Evolutionary conservation across 495 filamentous ascomycete species (phyloP).

Genomic region (Penicillium arizonense): DNA sequence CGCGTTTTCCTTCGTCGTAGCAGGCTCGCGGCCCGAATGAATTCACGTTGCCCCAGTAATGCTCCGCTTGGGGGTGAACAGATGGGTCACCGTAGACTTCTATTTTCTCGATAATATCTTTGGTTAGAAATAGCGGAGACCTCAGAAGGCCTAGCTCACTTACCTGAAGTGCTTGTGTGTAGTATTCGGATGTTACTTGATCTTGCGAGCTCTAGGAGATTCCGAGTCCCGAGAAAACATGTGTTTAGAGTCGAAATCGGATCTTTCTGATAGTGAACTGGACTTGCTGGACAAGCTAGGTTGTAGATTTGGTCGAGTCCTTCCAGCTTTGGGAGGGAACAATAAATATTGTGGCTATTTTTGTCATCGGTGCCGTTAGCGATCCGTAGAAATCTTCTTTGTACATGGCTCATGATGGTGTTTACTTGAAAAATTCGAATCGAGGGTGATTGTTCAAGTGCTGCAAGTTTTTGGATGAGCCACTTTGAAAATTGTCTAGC

Average conservation of each 20-base stretch:
- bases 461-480: slow-evolving; percentile 7
- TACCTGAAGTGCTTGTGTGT: slow-evolving; percentile 18
- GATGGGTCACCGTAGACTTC: slow-evolving; percentile 20
- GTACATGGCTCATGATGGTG: background rate
- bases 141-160: background rate
- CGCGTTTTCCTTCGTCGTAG: slow-evolving; percentile 23
- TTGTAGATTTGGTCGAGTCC: slow-evolving; percentile 17
- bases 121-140: background rate
- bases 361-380: background rate
- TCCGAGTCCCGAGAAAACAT: slow-evolving; percentile 11
- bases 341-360: slow-evolving; percentile 15
- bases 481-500: slow-evolving; percentile 14
- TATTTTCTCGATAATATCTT: background rate
- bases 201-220: slow-evolving; percentile 13
- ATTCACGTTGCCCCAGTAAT: slow-evolving; percentile 22
- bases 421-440: slow-evolving; percentile 13
- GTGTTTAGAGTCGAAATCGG: slow-evolving; percentile 13
- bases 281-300: slow-evolving; percentile 22
- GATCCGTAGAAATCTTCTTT: background rate
- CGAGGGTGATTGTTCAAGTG: slow-evolving; percentile 7
- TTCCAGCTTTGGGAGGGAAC: slow-evolving; percentile 1
- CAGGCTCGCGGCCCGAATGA: slow-evolving; percentile 18
- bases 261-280: slow-evolving; percentile 21
- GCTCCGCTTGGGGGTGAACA: slow-evolving; percentile 19
- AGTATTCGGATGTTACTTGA: slow-evolving; percentile 7